Conservation (phyloP, 352 stramenopile genomes). For the Phytopythium litorale region DNA sequence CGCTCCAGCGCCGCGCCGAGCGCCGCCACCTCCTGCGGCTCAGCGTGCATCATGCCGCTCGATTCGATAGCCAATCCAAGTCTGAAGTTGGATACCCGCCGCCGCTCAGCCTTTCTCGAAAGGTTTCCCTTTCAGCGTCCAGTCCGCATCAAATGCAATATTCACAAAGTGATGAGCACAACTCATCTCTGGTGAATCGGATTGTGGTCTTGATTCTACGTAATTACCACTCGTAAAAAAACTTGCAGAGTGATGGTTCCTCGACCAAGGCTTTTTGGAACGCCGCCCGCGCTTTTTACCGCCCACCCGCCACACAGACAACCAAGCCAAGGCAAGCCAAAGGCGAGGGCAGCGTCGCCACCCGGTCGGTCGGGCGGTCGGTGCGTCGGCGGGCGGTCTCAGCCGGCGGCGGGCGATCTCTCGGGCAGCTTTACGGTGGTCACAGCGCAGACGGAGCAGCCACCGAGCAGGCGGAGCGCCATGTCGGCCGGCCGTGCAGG, state of each 20-base stretch:
- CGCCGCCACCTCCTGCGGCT: conserved; percentile 22
- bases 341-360: neutral
- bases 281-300: conserved; percentile 1
- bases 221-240: conserved; percentile 3
- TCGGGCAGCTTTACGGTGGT: too few species aligned
- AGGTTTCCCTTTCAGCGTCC: neutral
- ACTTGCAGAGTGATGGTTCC: neutral
- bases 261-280: neutral
- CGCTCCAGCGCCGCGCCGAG: conserved; percentile 37
- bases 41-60: conserved; percentile 8
- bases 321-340: neutral
- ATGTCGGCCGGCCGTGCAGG: neutral
- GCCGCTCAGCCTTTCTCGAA: conserved; percentile 1
- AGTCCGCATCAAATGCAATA: neutral
- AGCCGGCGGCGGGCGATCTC: neutral
- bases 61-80: neutral
- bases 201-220: neutral
- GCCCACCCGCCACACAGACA: conserved; percentile 2
- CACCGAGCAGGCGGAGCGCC: neutral
- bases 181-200: too few species aligned
- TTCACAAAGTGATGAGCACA: neutral
- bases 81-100: too few species aligned
- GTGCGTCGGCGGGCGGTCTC: neutral
- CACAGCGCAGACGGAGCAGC: neutral
- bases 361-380: neutral